phyloP scores from a whole-genome alignment of 441 rosid genomes.

The Jatropha podagrica region DNA sequence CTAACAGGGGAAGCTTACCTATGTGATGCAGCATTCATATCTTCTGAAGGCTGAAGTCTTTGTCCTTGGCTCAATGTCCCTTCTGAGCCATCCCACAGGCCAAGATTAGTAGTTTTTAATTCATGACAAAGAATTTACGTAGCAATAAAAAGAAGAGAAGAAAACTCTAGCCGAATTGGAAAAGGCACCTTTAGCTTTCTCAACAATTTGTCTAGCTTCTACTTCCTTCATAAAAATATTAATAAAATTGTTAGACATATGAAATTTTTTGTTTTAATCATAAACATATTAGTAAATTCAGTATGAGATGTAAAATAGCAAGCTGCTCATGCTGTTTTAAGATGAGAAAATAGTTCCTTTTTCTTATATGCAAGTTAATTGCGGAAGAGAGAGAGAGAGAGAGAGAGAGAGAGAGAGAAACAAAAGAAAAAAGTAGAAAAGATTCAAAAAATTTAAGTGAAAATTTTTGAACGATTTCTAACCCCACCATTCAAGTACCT shows the following conservation, averaged over 20 bases:
- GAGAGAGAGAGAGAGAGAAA: no score
- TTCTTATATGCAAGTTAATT: background rate
- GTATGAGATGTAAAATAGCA: background rate
- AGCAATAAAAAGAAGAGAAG: background rate
- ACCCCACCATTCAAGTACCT: constrained; percentile 39
- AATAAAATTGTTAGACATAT: constrained; percentile 22
- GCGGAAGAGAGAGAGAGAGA: background rate
- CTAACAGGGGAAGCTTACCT: constrained; percentile 38
- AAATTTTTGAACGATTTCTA: background rate
- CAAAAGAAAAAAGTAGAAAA: background rate
- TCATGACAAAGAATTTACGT: constrained; percentile 1
- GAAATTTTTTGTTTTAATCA: background rate
- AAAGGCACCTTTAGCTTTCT: constrained; percentile 39
- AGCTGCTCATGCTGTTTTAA: background rate
- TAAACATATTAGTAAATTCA: background rate
- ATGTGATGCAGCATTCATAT: constrained; percentile 26
- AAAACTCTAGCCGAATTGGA: constrained; percentile 15
- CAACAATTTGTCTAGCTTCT: constrained; percentile 30
- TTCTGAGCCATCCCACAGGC: constrained; percentile 35
- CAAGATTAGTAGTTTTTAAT: constrained; percentile 25
- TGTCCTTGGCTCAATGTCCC: constrained; percentile 32
- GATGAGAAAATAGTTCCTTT: background rate
- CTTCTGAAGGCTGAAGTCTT: constrained; percentile 35
- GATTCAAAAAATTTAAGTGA: background rate
- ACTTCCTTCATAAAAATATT: constrained; percentile 41